Conservation (phyloP, 495 filamentous ascomycete genomes). For the Alectoria sarmentosa region DNA sequence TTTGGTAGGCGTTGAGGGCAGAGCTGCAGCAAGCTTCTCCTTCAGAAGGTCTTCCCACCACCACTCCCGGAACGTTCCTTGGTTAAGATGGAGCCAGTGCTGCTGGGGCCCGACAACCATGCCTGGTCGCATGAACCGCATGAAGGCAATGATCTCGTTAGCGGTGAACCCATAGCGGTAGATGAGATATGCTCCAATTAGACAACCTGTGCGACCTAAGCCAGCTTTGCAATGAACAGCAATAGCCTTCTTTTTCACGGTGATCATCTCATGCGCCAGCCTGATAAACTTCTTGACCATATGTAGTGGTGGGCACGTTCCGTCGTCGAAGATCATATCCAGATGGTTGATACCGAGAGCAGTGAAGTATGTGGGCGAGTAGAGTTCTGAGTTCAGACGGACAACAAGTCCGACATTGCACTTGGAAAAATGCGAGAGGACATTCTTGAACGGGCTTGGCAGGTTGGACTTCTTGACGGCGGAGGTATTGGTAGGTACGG, state of each 20-base stretch:
- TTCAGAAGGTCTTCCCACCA: slow-evolving; percentile 88
- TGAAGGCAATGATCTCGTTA: slow-evolving; percentile 96
- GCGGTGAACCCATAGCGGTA: slow-evolving; percentile 98
- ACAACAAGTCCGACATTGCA: slow-evolving; percentile 90
- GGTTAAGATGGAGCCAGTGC: slow-evolving; percentile 98
- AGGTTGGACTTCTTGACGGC: slow-evolving; percentile 58
- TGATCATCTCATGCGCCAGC: slow-evolving; percentile 91
- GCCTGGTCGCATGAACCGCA: slow-evolving; percentile 98
- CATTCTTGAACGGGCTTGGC: slow-evolving; percentile 86
- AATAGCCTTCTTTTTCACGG: slow-evolving; percentile 74
- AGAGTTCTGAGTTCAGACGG: slow-evolving; percentile 89
- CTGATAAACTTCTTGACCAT: slow-evolving; percentile 90
- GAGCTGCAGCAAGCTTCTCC: slow-evolving; percentile 53
- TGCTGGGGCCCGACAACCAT: slow-evolving; percentile 99
- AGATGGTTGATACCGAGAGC: slow-evolving; percentile 90
- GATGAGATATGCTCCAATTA: slow-evolving; percentile 96
- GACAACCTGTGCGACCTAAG: slow-evolving; percentile 88
- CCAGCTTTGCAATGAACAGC: slow-evolving; percentile 99
- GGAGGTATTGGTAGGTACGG: slow-evolving; percentile 59
- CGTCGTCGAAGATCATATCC: slow-evolving; percentile 99
- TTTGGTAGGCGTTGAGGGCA: slow-evolving; percentile 73
- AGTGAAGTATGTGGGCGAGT: slow-evolving; percentile 91
- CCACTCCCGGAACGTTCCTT: slow-evolving; percentile 94
- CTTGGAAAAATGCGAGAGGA: slow-evolving; percentile 77
- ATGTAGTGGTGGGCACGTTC: slow-evolving; percentile 82